A percentile compares a stretch with the other conserved stretches of the same genome.
phyloP scores from a whole-genome alignment of 805 yeast species.

The Huiozyma naganishii region DNA sequence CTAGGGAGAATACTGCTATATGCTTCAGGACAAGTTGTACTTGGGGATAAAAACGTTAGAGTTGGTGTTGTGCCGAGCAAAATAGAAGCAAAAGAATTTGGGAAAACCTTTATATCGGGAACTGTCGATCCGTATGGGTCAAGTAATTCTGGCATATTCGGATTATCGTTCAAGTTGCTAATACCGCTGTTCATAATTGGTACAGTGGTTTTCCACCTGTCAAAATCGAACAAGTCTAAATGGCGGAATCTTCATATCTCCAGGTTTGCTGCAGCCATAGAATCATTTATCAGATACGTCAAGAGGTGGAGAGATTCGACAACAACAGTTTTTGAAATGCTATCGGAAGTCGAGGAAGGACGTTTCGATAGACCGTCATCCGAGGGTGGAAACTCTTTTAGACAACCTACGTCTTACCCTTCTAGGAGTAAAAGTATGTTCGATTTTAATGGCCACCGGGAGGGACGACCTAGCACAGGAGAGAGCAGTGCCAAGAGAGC shows the following conservation, averaged over 20 bases:
- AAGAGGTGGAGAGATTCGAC: too few relatives aligned
- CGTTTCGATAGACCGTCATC: too few relatives aligned
- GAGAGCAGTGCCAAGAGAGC: conserved; percentile 2
- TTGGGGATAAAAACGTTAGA: conserved; percentile 5
- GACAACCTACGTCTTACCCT: too few relatives aligned
- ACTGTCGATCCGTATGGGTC: conserved; percentile 2
- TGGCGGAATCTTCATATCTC: background rate
- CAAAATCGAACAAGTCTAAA: background rate
- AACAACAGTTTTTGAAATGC: too few relatives aligned
- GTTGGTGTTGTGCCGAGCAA: conserved; percentile 25
- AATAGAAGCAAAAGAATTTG: conserved; percentile 8
- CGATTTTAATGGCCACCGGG: conserved; percentile 6
- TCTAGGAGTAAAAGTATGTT: conserved; percentile 23
- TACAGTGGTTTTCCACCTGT: background rate
- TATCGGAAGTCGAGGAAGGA: too few relatives aligned
- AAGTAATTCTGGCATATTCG: background rate
- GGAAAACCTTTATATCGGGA: conserved; percentile 21
- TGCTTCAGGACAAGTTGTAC: conserved; percentile 57
- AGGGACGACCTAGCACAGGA: background rate
- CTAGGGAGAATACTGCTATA: conserved; percentile 75
- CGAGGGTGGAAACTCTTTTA: too few relatives aligned
- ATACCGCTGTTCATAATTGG: background rate
- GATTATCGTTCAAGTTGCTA: background rate
- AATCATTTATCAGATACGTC: too few relatives aligned
- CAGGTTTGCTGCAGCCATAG: background rate